Conservation (phyloP, 2,329 filamentous ascomycete genomes). For the Colletotrichum higginsianum region DNA sequence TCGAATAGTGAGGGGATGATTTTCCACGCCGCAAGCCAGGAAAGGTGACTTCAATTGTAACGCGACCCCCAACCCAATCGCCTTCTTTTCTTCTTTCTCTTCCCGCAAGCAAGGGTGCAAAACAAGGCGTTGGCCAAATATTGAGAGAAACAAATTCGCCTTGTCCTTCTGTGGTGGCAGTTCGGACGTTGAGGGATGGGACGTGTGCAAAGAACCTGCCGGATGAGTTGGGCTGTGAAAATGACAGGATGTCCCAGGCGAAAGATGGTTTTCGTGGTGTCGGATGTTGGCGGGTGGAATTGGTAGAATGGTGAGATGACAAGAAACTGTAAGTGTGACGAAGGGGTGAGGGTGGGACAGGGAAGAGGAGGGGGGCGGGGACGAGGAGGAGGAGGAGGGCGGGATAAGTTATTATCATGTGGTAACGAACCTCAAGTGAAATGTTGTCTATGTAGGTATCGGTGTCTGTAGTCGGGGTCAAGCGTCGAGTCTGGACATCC, state of each 20-base stretch:
- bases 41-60: constrained; percentile 20
- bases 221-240: constrained; percentile 31
- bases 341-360: background rate
- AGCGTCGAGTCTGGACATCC: constrained; percentile 9
- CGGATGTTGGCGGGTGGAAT: constrained; percentile 38
- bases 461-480: constrained; percentile 6
- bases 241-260: constrained; percentile 5
- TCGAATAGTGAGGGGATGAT: constrained; percentile 31
- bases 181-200: background rate
- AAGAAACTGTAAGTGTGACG: constrained; percentile 41
- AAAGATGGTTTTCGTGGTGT: constrained; percentile 37
- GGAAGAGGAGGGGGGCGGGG: background rate
- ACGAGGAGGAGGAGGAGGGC: constrained; percentile 13
- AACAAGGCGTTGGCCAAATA: background rate
- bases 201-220: constrained; percentile 18
- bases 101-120: background rate
- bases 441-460: background rate
- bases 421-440: constrained; percentile 37
- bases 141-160: background rate
- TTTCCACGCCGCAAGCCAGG: constrained; percentile 19
- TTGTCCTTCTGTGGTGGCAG: background rate
- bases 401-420: constrained; percentile 38
- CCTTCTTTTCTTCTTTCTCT: background rate
- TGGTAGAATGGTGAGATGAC: constrained; percentile 40
- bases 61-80: constrained; percentile 29